Conservation (phyloP, 192 early-diverging fungal genomes). For the Coemansia sp. region DNA sequence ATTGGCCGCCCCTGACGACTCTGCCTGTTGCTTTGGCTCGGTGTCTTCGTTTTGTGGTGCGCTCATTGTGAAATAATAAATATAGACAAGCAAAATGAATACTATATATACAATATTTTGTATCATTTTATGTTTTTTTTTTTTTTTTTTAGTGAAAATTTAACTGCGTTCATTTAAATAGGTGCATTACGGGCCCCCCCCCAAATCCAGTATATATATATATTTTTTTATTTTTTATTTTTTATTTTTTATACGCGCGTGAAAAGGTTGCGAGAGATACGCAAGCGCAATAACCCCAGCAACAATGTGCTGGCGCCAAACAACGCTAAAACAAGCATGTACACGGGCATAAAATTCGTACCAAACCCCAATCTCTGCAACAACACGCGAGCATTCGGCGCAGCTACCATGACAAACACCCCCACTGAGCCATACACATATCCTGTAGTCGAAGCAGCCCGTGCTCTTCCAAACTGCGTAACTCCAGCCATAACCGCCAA, state of each 20-base stretch:
- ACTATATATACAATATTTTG: too few relatives aligned
- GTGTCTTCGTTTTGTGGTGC: not conserved
- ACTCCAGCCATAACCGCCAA: conserved; percentile 44
- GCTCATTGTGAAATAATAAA: conserved; percentile 11
- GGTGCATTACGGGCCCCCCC: not conserved
- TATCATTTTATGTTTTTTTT: too few relatives aligned
- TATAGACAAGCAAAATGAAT: not conserved
- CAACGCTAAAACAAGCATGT: conserved; percentile 24
- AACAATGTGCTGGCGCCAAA: conserved; percentile 39
- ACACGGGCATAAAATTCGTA: conserved; percentile 16
- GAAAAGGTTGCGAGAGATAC: conserved; percentile 30
- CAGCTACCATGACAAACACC: conserved; percentile 23
- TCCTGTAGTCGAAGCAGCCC: conserved; percentile 30
- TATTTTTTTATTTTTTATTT: not conserved
- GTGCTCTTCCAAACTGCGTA: conserved; percentile 36
- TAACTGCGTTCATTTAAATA: not conserved
- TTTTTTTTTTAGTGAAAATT: not conserved
- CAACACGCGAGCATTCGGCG: conserved; percentile 35
- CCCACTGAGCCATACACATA: conserved; percentile 46
- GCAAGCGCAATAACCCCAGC: conserved; percentile 27
- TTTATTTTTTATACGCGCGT: conserved; percentile 10
- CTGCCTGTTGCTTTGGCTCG: not conserved
- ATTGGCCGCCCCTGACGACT: not conserved
- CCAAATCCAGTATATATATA: not conserved
- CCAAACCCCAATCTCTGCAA: conserved; percentile 23